Conservation (phyloP, 2,329 filamentous ascomycete genomes). For the Fusarium avenaceum region DNA sequence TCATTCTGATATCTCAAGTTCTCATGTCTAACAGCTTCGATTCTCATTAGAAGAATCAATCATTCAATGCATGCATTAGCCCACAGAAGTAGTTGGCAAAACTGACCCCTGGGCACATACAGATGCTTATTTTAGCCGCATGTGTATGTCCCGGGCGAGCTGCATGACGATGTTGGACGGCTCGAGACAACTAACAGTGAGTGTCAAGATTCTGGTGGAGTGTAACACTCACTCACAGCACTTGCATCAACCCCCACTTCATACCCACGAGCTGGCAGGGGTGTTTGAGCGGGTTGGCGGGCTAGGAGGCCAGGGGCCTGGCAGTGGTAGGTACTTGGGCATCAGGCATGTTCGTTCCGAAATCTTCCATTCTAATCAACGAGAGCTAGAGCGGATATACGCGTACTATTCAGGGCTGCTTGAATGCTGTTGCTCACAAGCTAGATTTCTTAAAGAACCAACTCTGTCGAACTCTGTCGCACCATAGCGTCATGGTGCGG, state of each 20-base stretch:
- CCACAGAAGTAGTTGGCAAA: slow-evolving; percentile 27
- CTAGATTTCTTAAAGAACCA: not conserved
- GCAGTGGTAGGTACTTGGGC: slow-evolving; percentile 17
- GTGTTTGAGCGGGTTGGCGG: slow-evolving; percentile 34
- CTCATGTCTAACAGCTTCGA: slow-evolving; percentile 16
- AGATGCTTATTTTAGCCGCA: slow-evolving; percentile 49
- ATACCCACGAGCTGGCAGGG: slow-evolving; percentile 45
- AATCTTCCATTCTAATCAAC: slow-evolving; percentile 39
- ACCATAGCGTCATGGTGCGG: not conserved
- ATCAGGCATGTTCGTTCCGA: slow-evolving; percentile 42
- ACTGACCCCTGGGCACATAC: slow-evolving; percentile 38
- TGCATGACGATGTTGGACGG: slow-evolving; percentile 40
- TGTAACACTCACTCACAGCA: slow-evolving; percentile 38
- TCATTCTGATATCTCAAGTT: slow-evolving; percentile 2
- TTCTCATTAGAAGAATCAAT: slow-evolving; percentile 48
- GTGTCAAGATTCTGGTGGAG: slow-evolving; percentile 31
- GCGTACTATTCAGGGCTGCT: not conserved
- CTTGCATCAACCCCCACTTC: slow-evolving; percentile 50
- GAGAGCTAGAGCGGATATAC: slow-evolving; percentile 12
- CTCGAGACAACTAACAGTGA: slow-evolving; percentile 40
- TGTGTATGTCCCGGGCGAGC: slow-evolving; percentile 35
- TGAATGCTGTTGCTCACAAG: not conserved
- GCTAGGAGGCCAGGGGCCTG: slow-evolving; percentile 19
- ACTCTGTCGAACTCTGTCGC: not conserved
- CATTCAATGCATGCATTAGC: slow-evolving; percentile 36